Base-by-base conservation (phyloP, 805 yeast genomes). In the Kregervanrija delftensis region DNA sequence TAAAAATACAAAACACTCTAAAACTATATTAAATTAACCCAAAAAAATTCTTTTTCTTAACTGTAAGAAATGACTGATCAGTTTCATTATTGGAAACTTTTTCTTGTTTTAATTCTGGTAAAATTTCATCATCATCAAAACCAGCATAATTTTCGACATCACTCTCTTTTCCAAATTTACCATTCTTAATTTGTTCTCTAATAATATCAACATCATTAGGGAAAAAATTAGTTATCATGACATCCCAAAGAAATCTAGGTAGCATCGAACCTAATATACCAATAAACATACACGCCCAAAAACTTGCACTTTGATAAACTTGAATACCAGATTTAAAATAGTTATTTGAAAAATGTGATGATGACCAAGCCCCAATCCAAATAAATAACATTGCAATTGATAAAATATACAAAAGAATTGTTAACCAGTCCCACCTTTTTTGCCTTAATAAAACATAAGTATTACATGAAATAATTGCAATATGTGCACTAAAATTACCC, bases 321-420 rank as follows among this genome's bases (percentile, higher is more conserved):
- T 80, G 77, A 2, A 77, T 60, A 2, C 85, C 93, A 17, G 83
- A 77, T 47, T 73, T 70, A 62, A 77, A 86, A 53, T 81, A 81
- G 54, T 79, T 85, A n/a, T 42, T 38, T 8, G 86, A 72, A 45
- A 67, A 62, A 2, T 38, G 28, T 8, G 73, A 61, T 4, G 78
- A 63, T 30, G 88, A 75, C 83, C 90, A 86, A 16, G 80, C 76
- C n/a, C 91, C 90, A 4, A 86, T 77, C 95, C 95, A 86, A 58
- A 79, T 75, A 53, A 73, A 83, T 13, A 84, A 69, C 37, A 84
- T 52, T 49, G 81, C 58, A 43, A 72, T 70, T 11, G 88, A 80
- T 39, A 86, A 57, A 1, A 72, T 64, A 45, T 68, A 65, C 48
- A 83, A 72, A 17, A 79, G 56, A 28, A 73, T 42, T 14, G 85